These are phyloP conservation scores for Microthlaspi erraticum DNA, from an alignment of 345 rosid species.

Conservation along the genomic window DNA sequence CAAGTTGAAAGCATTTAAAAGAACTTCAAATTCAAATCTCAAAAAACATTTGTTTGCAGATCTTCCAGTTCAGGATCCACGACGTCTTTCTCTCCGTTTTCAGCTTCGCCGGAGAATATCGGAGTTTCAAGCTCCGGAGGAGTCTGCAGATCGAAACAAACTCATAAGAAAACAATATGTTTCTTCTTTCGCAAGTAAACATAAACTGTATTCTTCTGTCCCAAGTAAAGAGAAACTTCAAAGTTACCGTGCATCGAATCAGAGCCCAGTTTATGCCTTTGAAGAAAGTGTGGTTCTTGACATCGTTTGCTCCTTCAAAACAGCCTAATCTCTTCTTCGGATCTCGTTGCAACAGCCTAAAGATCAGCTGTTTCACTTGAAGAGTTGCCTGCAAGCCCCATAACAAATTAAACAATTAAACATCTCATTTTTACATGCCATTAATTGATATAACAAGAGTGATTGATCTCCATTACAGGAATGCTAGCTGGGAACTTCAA, in stretches of 20 bases:
- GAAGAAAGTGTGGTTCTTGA: slow-evolving; percentile 86
- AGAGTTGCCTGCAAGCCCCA: slow-evolving; percentile 64
- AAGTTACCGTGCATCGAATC: slow-evolving; percentile 81
- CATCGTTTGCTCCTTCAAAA: slow-evolving; percentile 79
- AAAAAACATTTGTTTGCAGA: slow-evolving; percentile 78
- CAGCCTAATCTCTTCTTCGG: slow-evolving; percentile 85
- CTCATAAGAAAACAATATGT: neutral
- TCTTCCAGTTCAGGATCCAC: slow-evolving; percentile 70
- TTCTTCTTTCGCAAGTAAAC: slow-evolving; percentile 22
- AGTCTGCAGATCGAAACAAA: slow-evolving; percentile 49
- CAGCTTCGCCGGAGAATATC: slow-evolving; percentile 49
- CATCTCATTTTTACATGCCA: neutral
- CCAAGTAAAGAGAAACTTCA: slow-evolving; percentile 26
- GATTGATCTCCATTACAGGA: slow-evolving; percentile 54
- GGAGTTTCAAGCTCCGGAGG: slow-evolving; percentile 85
- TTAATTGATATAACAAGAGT: neutral
- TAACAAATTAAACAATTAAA: neutral
- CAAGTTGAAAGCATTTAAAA: slow-evolving; percentile 11
- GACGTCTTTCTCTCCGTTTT: slow-evolving; percentile 48
- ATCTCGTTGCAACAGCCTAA: slow-evolving; percentile 77
- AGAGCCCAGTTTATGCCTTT: slow-evolving; percentile 86
- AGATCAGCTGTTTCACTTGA: slow-evolving; percentile 76
- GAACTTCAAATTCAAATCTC: slow-evolving; percentile 31
- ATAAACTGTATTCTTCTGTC: neutral
- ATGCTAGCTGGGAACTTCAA: slow-evolving; percentile 77